Base-by-base conservation (phyloP, 1,139 yeast genomes). In the Saccharomyces hybrid region DNA sequence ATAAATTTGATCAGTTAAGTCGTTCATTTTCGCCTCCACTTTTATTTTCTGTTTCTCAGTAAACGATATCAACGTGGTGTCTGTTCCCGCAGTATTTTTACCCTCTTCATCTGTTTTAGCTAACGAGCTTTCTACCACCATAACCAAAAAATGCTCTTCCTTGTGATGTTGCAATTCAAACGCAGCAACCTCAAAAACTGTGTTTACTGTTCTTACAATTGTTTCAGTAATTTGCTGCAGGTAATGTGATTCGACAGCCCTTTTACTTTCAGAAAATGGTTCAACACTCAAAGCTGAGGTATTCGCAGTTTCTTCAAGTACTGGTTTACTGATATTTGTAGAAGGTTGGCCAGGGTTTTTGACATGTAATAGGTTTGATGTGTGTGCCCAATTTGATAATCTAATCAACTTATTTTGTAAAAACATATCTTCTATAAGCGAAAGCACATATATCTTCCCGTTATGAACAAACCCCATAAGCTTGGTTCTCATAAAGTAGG, bases 371-470 rank as follows among this genome's bases (percentile, higher is more conserved):
- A 67, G 49, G 55, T 69, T 67, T 1, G 70, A 65, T 4, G 72
- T 68, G 49, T 69, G 72, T 2, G 71, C 61, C 67, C 71, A 69
- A 47, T 66, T 69, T 3, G 71, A 66, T 38, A 68, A 51, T 50
- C 84, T 84, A 50, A 87, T 80, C 47, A 90, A 53, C 54, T 63
- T 65, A 51, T 69, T 75, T 64, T 91, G 98, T 46, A 96, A 78
- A 52, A 95, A 80, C 66, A 98, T 78, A 69, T 93, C 99, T 66
- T 93, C 99, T 62, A 90, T 89, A 44, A 89, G 74, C 0, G 99
- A 98, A 47, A 93, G 73, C 1, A 93, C 86, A 65, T 85, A 93
- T 0, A 95, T 85, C 64, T 88, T 89, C 7, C 97, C 98, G 58
- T 87, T 82, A 62, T 79, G 85, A 1, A 89, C 80, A 68, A 93